Conservation (phyloP, 2,329 filamentous ascomycete species). For the Beauveria brongniartii region DNA sequence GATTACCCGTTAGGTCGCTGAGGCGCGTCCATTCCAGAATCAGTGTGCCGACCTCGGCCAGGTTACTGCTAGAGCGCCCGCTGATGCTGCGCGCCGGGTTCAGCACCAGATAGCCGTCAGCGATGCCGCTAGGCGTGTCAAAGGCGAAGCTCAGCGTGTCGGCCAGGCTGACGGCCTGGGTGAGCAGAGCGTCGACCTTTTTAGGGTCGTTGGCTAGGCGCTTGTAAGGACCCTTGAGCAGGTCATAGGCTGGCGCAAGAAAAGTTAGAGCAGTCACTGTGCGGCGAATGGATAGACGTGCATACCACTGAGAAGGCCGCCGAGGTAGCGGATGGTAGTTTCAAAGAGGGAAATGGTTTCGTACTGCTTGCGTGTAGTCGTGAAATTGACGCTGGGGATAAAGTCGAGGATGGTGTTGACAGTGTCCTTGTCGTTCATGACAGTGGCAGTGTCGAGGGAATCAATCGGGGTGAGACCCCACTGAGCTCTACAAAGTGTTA, state of each 20-base stretch:
- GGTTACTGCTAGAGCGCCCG: constrained; percentile 51
- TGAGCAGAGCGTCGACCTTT: constrained; percentile 50
- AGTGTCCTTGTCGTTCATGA: constrained; percentile 63
- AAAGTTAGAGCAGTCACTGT: neutral
- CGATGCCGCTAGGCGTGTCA: constrained; percentile 62
- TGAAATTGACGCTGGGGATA: constrained; percentile 64
- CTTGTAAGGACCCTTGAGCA: constrained; percentile 58
- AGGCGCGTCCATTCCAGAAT: constrained; percentile 74
- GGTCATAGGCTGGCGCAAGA: constrained; percentile 45
- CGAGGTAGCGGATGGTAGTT: constrained; percentile 83
- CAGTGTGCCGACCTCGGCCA: constrained; percentile 69
- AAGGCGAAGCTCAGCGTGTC: constrained; percentile 68
- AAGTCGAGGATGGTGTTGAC: constrained; percentile 64
- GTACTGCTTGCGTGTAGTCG: constrained; percentile 36
- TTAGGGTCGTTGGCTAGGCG: constrained; percentile 33
- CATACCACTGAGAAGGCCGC: constrained; percentile 64
- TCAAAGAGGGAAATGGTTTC: constrained; percentile 71
- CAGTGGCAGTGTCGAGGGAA: constrained; percentile 67
- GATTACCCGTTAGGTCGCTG: constrained; percentile 61
- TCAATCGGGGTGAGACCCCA: constrained; percentile 83
- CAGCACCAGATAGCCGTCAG: constrained; percentile 59
- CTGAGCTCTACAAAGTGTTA: constrained; percentile 51
- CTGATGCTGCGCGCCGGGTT: constrained; percentile 37
- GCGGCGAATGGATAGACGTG: neutral
- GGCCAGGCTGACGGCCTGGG: constrained; percentile 58